A percentile compares a stretch with the other conserved stretches of the same genome.
These are phyloP conservation scores for Hansenula anomala DNA, from an alignment of 1,139 yeast genomes.

Conservation along the genomic window DNA sequence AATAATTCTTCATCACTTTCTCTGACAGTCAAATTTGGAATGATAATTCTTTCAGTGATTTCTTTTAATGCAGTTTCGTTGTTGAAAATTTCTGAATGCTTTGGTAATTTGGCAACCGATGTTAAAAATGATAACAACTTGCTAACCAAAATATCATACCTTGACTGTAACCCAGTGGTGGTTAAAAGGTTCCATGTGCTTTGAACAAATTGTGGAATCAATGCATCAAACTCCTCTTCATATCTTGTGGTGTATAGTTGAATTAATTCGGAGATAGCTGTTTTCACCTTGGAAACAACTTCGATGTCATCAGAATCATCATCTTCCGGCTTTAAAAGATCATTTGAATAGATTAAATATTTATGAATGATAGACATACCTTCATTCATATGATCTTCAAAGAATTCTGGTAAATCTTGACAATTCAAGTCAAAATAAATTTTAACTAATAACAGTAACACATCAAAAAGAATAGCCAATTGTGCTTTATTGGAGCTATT, in stretches of 20 bases:
- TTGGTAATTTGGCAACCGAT: constrained; percentile 68
- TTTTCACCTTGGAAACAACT: constrained; percentile 65
- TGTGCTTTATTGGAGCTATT: constrained; percentile 41
- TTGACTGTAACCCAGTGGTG: constrained; percentile 61
- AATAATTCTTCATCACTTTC: constrained; percentile 87
- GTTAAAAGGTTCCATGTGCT: constrained; percentile 78
- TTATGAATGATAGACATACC: constrained; percentile 83
- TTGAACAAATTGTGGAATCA: constrained; percentile 74
- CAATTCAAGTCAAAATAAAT: constrained; percentile 91
- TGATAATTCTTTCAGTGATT: constrained; percentile 74
- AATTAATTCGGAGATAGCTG: constrained; percentile 80
- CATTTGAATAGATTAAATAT: constrained; percentile 60
- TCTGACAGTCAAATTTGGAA: constrained; percentile 84
- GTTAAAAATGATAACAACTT: constrained; percentile 79
- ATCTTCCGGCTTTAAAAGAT: constrained; percentile 48
- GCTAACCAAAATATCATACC: constrained; percentile 81
- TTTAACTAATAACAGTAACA: constrained; percentile 66
- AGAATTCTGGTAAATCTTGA: constrained; percentile 97
- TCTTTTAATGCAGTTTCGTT: constrained; percentile 67
- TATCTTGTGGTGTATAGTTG: constrained; percentile 87
- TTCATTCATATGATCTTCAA: constrained; percentile 78
- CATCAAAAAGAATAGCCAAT: constrained; percentile 58
- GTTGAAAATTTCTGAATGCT: constrained; percentile 60
- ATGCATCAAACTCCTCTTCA: constrained; percentile 80
- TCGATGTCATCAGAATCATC: constrained; percentile 75